Evolutionary conservation across 768 basidiomycete genomes (phyloP), one percentile per base, ranked within the genome.

Genomic region (Tylopilus sp.): DNA sequence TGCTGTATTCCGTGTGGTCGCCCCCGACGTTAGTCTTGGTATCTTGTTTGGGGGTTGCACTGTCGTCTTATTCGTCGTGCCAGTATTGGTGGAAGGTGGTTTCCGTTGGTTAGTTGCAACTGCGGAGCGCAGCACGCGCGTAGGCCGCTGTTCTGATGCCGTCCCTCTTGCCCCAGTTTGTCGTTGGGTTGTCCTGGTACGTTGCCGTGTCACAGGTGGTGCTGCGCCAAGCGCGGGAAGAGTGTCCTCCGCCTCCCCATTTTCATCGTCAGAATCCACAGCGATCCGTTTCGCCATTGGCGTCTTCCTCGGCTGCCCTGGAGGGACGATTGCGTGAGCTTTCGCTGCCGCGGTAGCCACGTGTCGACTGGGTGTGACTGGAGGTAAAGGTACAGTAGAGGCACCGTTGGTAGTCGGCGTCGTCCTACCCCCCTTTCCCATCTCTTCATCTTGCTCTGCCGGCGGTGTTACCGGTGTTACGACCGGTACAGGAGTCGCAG

Each of bases 301-400:
- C 1, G 92, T 93, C 74, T 95, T 97, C 58, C 85, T 83, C 26
- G 88, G 91, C 64, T 91, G 91, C 18, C 86, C 88, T 9, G 87
- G 89, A 18, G 91, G 86, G 11, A 80, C 79, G 20, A 89, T 88
- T 17, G 78, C 81, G 28, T 78, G 79, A 0, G 89, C 86, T 52
- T 81, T 83, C 10, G 86, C 86, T 11, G 84, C 71, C 10, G 87
- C 88, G 8, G 79, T 73, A 7, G 81, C 82, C 50, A 90, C 76
- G 58, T 91, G 86, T 51, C 85, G 83, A 60, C 83, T 85, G 6
- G 91, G 91, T 2, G 91, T 93, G 28, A 92, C 86, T 13, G 89
- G 89, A 6, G 85, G 87, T 9, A 87, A 68, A 12, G 69, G 65
- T 22, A 62, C 26, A 7, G 57, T 38, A 26, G 56, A 9, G 44